These are phyloP conservation scores for Termitomyces sp. DNA, from an alignment of 768 basidiomycete species.

Conservation along the genomic window DNA sequence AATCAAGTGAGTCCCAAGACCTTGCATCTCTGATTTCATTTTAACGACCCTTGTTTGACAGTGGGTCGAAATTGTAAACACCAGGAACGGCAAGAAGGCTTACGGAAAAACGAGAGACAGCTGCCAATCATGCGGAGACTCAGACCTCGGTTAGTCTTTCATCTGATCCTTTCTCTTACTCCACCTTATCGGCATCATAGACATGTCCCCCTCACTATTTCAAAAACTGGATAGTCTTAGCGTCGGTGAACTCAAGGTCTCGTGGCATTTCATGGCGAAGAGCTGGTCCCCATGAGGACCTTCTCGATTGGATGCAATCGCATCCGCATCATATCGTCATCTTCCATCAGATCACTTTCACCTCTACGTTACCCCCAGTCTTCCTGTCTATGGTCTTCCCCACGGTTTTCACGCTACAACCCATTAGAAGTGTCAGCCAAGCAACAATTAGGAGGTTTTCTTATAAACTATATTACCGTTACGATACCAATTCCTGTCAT, in stretches of 20 bases:
- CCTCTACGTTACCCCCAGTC: not conserved
- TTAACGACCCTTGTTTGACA: slow-evolving; percentile 21
- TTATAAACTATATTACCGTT: slow-evolving; percentile 5
- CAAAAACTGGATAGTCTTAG: slow-evolving; percentile 39
- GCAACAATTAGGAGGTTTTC: slow-evolving; percentile 13
- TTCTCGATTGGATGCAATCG: too few relatives aligned
- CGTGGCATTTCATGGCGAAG: slow-evolving; percentile 55
- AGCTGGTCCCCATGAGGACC: slow-evolving; percentile 35
- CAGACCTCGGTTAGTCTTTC: slow-evolving; percentile 44
- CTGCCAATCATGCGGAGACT: slow-evolving; percentile 47
- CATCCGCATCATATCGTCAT: slow-evolving; percentile 1
- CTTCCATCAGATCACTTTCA: slow-evolving; percentile 6
- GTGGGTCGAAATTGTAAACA: slow-evolving; percentile 59
- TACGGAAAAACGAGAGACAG: slow-evolving; percentile 51
- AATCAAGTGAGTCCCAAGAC: slow-evolving; percentile 40
- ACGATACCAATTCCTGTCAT: not conserved
- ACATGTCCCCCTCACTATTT: slow-evolving; percentile 65
- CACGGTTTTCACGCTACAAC: not conserved
- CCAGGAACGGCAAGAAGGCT: slow-evolving; percentile 41
- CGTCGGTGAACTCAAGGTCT: slow-evolving; percentile 45
- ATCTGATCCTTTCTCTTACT: not conserved
- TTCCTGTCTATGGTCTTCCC: not conserved
- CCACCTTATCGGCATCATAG: slow-evolving; percentile 26
- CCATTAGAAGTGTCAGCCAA: slow-evolving; percentile 8
- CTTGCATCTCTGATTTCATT: not conserved